Percentiles rank a stretch among this genome's conserved stretches.
Evolutionary conservation across 176 grass and related monocot species (phyloP).

Genomic region (Paspalum notatum): DNA sequence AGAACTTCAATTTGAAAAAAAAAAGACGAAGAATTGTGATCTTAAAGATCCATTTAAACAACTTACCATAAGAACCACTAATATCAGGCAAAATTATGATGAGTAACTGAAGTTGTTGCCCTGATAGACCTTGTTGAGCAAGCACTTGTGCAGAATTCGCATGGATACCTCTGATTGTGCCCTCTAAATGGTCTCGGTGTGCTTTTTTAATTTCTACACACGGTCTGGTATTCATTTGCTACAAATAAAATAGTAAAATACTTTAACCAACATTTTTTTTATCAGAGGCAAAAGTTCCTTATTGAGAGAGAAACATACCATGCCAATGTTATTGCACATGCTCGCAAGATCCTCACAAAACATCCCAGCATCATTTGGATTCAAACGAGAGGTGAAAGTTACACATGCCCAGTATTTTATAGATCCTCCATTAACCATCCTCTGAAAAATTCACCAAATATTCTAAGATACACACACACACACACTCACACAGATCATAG

Average conservation of each 20-base stretch:
- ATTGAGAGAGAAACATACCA: slow-evolving; percentile 41
- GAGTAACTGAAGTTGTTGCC: slow-evolving; percentile 56
- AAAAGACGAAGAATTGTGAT: neutral
- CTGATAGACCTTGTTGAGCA: slow-evolving; percentile 27
- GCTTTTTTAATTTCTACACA: slow-evolving; percentile 45
- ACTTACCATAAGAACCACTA: slow-evolving; percentile 61
- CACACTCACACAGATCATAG: neutral
- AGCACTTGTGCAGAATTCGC: slow-evolving; percentile 37
- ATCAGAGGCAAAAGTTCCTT: neutral
- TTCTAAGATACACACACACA: neutral
- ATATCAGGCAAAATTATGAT: slow-evolving; percentile 66
- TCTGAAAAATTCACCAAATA: slow-evolving; percentile 6
- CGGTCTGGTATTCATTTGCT: slow-evolving; percentile 39
- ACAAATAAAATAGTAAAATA: neutral
- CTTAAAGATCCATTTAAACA: neutral
- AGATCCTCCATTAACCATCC: slow-evolving; percentile 54
- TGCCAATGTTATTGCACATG: slow-evolving; percentile 63
- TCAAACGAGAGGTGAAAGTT: slow-evolving; percentile 50
- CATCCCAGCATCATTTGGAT: slow-evolving; percentile 27
- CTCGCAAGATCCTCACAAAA: slow-evolving; percentile 43
- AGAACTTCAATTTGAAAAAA: neutral
- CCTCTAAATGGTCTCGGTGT: slow-evolving; percentile 42
- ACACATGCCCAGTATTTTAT: slow-evolving; percentile 62
- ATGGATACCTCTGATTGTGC: slow-evolving; percentile 52
- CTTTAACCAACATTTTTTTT: neutral